Conservation (phyloP, 78 protist species). For the Dictyostelium capitatum region DNA sequence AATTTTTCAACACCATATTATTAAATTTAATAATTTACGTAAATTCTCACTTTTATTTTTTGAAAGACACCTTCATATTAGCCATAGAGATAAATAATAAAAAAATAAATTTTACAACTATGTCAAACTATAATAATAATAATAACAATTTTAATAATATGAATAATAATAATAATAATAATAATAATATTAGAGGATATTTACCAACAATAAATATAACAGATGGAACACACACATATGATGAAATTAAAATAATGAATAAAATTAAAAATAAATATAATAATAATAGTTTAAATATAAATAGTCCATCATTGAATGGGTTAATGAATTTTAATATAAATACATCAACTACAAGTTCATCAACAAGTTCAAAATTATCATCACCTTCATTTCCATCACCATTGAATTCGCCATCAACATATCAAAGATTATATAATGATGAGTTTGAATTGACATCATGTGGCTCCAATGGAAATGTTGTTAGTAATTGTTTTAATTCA, state of each 20-base stretch:
- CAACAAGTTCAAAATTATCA: neutral
- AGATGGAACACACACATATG: neutral
- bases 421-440: neutral
- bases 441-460: neutral
- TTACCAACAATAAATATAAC: neutral
- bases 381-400: neutral
- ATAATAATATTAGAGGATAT: neutral
- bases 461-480: neutral
- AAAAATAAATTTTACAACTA: neutral
- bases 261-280: neutral
- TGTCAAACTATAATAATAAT: neutral
- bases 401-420: neutral
- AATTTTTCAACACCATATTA: too few relatives aligned
- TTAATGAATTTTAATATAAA: neutral
- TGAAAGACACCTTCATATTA: too few relatives aligned
- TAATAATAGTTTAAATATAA: neutral
- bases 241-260: neutral
- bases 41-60: too few relatives aligned
- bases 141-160: neutral
- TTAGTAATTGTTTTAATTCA: too few relatives aligned
- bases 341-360: neutral
- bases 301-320: neutral
- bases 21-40: too few relatives aligned
- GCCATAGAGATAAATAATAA: neutral
- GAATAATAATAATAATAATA: neutral